These are phyloP conservation scores for Metarhizium robertsii DNA, from an alignment of 2,329 filamentous ascomycete species.

Conservation along the genomic window DNA sequence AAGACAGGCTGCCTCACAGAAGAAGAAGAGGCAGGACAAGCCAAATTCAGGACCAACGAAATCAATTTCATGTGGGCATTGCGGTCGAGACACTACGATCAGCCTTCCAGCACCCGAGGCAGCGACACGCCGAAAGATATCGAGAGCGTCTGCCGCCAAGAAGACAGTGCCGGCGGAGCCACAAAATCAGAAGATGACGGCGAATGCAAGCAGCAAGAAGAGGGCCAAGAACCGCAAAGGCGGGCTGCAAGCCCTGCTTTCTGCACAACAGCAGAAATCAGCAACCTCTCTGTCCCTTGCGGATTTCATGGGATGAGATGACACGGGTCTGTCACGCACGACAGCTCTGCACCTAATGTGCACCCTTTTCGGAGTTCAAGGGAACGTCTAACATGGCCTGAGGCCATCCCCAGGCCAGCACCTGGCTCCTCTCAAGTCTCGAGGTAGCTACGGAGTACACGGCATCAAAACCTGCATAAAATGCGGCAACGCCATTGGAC, in stretches of 20 bases:
- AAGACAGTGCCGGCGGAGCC: constrained; percentile 5
- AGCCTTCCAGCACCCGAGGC: constrained; percentile 28
- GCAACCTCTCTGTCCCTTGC: constrained; percentile 39
- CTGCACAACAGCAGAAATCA: constrained; percentile 36
- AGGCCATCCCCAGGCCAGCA: too few relatives aligned
- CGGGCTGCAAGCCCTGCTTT: constrained; percentile 56
- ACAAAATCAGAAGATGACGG: constrained; percentile 21
- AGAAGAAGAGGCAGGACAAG: neutral
- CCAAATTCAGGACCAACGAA: constrained; percentile 9
- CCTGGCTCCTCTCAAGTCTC: too few relatives aligned
- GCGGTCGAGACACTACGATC: constrained; percentile 33
- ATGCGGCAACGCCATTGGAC: neutral
- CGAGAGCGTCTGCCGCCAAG: constrained; percentile 12
- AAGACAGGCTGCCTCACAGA: neutral
- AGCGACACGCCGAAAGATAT: constrained; percentile 14
- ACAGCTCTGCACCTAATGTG: neutral
- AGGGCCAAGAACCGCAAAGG: constrained; percentile 56
- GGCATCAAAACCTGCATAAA: too few relatives aligned
- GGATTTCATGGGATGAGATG: constrained; percentile 35
- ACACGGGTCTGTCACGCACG: neutral
- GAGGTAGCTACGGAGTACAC: too few relatives aligned
- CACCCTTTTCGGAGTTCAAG: neutral
- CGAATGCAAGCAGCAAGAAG: constrained; percentile 54
- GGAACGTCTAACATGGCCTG: neutral
- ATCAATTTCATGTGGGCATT: constrained; percentile 33